Evolutionary conservation across 805 yeast species (phyloP).

Genomic region (Kuraishia floccosa): DNA sequence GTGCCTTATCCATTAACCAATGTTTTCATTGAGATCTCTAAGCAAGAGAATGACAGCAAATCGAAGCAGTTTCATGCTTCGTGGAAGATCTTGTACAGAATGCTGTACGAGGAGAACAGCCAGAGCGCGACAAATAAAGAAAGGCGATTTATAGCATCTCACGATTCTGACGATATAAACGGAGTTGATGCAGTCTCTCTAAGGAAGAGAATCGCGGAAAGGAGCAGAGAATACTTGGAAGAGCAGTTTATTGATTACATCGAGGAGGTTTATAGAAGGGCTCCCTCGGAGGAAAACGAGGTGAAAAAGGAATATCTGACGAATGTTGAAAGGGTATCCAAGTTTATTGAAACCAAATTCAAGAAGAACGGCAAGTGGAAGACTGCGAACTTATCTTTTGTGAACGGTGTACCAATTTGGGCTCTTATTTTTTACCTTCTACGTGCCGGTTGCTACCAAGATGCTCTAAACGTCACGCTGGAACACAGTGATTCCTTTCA

Average conservation of each 20-base stretch:
- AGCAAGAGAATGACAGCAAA: conserved; percentile 45
- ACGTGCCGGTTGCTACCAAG: conserved; percentile 73
- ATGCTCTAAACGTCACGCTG: conserved; percentile 60
- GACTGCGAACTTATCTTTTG: conserved; percentile 42
- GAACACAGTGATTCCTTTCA: conserved; percentile 63
- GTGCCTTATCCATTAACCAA: conserved; percentile 44
- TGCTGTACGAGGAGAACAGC: conserved; percentile 27
- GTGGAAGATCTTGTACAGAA: conserved; percentile 63
- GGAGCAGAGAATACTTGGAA: conserved; percentile 56
- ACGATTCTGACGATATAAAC: conserved; percentile 12
- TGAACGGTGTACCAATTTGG: conserved; percentile 91
- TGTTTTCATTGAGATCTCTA: conserved; percentile 50
- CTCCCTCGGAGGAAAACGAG: conserved; percentile 11
- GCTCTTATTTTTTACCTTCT: conserved; percentile 76
- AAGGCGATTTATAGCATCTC: conserved; percentile 19
- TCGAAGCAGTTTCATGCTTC: conserved; percentile 65
- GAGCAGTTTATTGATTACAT: conserved; percentile 67
- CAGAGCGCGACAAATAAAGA: conserved; percentile 19
- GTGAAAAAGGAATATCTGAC: conserved; percentile 31
- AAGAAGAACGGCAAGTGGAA: conserved; percentile 29
- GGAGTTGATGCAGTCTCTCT: conserved; percentile 21
- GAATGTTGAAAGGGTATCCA: conserved; percentile 63
- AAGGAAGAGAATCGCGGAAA: conserved; percentile 34
- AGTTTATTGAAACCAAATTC: conserved; percentile 39
- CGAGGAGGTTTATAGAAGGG: conserved; percentile 48